Conservation (phyloP, 352 stramenopile species). For the Pythium rishiriense region DNA sequence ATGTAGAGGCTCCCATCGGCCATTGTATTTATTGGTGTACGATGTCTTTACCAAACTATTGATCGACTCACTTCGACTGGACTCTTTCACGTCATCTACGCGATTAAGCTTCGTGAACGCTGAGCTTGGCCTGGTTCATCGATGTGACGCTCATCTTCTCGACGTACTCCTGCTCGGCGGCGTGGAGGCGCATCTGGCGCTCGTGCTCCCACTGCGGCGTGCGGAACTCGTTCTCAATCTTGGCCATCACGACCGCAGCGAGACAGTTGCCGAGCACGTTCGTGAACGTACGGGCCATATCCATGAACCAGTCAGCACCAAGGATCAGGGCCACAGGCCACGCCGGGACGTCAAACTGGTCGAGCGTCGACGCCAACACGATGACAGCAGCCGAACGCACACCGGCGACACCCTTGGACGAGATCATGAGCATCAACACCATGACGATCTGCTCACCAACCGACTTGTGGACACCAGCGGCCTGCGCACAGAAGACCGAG, state of each 20-base stretch:
- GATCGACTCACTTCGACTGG: too few species aligned
- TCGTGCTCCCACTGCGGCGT: conserved; percentile 44
- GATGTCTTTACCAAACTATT: too few species aligned
- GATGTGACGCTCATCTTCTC: too few species aligned
- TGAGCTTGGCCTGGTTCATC: too few species aligned
- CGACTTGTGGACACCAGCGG: conserved; percentile 43
- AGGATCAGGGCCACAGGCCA: conserved; percentile 61
- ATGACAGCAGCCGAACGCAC: conserved; percentile 11
- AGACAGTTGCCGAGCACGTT: conserved; percentile 63
- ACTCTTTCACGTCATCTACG: too few species aligned
- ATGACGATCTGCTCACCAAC: conserved; percentile 62
- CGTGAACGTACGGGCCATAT: conserved; percentile 54
- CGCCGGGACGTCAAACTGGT: conserved; percentile 48
- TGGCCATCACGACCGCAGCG: conserved; percentile 57
- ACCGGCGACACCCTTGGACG: conserved; percentile 13
- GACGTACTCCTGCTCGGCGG: too few species aligned
- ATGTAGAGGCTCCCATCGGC: too few species aligned
- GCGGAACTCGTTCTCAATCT: conserved; percentile 62
- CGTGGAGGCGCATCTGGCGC: conserved; percentile 4
- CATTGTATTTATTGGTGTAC: too few species aligned
- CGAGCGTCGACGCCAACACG: conserved; percentile 16
- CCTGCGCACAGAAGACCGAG: conserved; percentile 58
- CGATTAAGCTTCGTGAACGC: too few species aligned
- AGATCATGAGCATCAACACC: conserved; percentile 27
- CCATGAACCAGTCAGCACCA: conserved; percentile 62